Conservation (phyloP, 208 protist genomes). For the Leishmania amazonensis region DNA sequence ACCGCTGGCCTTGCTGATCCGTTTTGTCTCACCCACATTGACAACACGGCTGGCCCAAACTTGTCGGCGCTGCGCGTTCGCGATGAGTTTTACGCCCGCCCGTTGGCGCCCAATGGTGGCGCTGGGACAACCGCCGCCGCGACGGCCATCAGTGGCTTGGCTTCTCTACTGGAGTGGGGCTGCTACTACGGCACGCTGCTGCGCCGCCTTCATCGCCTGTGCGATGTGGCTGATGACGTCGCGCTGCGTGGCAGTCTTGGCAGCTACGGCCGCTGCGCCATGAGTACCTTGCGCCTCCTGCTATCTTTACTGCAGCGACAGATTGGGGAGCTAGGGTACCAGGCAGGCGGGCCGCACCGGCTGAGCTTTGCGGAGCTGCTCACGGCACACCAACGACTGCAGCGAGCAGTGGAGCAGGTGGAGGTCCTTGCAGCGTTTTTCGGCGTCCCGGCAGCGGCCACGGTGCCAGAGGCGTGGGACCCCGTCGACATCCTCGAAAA, state of each 20-base stretch:
- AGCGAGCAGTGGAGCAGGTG: conserved; percentile 40
- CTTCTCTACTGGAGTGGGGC: conserved; percentile 66
- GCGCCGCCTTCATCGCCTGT: conserved; percentile 59
- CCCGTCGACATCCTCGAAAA: conserved; percentile 20
- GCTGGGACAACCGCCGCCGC: not conserved
- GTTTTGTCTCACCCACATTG: conserved; percentile 42
- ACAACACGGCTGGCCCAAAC: conserved; percentile 11
- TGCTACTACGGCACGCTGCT: conserved; percentile 76
- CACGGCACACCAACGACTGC: conserved; percentile 48
- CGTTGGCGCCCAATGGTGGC: not conserved
- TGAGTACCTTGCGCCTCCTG: conserved; percentile 47
- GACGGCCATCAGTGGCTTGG: conserved; percentile 21
- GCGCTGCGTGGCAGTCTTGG: conserved; percentile 56
- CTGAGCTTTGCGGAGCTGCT: conserved; percentile 66
- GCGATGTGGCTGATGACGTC: conserved; percentile 39
- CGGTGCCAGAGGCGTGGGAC: conserved; percentile 13
- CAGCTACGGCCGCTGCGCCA: conserved; percentile 72
- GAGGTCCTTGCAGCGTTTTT: conserved; percentile 61
- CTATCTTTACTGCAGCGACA: conserved; percentile 51
- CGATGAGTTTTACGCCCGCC: conserved; percentile 11
- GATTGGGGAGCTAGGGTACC: conserved; percentile 48
- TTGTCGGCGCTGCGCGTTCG: conserved; percentile 24
- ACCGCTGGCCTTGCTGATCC: conserved; percentile 66
- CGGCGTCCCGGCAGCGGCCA: conserved; percentile 26
- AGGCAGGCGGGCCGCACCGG: conserved; percentile 47